Base-by-base conservation (phyloP, 2,329 filamentous ascomycete genomes). In the Xylaria sp. region DNA sequence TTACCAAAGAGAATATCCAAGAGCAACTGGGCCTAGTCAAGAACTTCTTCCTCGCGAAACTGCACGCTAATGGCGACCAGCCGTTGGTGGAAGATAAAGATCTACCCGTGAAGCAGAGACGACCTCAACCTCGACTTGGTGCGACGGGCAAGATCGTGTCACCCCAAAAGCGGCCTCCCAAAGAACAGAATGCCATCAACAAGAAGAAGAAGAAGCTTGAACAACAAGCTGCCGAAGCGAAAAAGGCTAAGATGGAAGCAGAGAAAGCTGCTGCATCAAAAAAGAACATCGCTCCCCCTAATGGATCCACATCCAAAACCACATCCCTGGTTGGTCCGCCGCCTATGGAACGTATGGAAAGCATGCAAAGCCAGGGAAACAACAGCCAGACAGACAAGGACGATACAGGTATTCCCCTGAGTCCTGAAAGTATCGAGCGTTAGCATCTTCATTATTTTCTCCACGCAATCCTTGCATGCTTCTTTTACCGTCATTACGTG, bases 21-120 rank as follows among this genome's bases (percentile, higher is more conserved):
- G 86, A 88, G 54, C 91, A 98, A 78, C 94, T 98, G 73, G 94
- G 94, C 3, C 86, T 99, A 64, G 90, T 97, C 67, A 93, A 93
- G 80, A 92, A 93, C 76, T 99, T 97, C 86, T 97, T 98, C 84
- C 89, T 94, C 68, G 90, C 90, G 75, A 97, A 97, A 81, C 84
- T 99, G 67, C 92, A 94, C 76, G 91, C 93, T 65, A 96, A 94
- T 79, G 88, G 89, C 78, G 91, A 95, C 76, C 89, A 94, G 79
- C 90, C 94, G 52, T 86, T 99, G 73, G 85, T 97, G 62, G 96
- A 99, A 83, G 96, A 99, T 81, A 93, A 98, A 78, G 95, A 99
- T 74, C 84, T 99, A 28, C 96, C 97, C 18, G 89, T 91, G 64
- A 99, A 99, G 82, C 96, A 99, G 82, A 88, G 94, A 83, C 91